Evolutionary conservation across 2,329 filamentous ascomycete genomes (phyloP), one percentile per base, ranked within the genome.

Genomic region (Aspergillus hortae): DNA sequence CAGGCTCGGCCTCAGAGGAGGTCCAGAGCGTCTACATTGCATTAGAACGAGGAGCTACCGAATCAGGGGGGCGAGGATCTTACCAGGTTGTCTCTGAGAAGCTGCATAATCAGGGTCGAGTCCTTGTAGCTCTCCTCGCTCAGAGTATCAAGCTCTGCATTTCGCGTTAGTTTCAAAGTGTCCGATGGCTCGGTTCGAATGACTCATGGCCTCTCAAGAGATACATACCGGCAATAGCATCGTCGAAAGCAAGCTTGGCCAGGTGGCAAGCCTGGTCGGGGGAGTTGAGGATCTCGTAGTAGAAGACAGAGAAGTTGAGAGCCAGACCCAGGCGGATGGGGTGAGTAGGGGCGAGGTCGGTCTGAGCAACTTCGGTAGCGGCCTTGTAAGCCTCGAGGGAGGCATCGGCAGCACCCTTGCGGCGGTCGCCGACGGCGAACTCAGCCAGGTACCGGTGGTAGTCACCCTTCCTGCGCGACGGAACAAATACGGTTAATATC

Each of bases 61-160:
- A 19, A 4, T 23, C 17, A 42, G 6, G 17, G 19, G 19, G 6
- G 23, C 23, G 19, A 10, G 25, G 33, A 19, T 74, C 83, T 63
- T 82, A 95, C 90, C 74, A 96, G 75, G 85, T 96, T 96, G 81
- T 96, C 92, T 74, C 92, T 89, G 73, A 96, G 87, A 59, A 96
- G 88, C 82, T 96, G 92, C 92, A 96, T 96, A 80, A 96, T 96
- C 68, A 96, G 86, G 59, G 92, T 96, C 44, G 90, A 95, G 81
- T 96, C 92, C 86, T 95, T 95, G 89, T 96, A 96, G 84, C 90
- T 95, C 84, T 96, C 92, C 85, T 96, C 92, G 74, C 89, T 95
- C 64, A 96, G 82, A 64, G 92, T 96, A 76, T 96, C 92, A 64
- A 96, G 89, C 82, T 96, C 91, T 91, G 70, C 17, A 48, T 45